Base-by-base conservation (phyloP, 495 filamentous ascomycete species). In the Penicillium flavigenum region DNA sequence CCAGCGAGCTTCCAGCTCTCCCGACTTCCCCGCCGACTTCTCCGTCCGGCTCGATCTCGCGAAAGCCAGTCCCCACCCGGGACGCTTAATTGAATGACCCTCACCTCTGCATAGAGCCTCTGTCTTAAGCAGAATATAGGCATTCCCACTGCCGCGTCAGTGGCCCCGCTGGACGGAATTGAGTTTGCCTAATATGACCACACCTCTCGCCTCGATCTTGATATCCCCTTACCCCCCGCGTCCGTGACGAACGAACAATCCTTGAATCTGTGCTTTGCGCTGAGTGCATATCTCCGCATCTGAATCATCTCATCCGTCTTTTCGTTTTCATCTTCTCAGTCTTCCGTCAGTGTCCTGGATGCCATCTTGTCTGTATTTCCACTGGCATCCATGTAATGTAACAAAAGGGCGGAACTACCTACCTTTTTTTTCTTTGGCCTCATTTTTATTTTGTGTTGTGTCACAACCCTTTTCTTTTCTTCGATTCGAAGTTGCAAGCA, bases 1-100 rank as follows among this genome's bases (percentile, higher is more conserved):
- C 70, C 26, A 56, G 50, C 26, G 61, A 69, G 5, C 70, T 75
- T 16, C 73, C 73, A 1, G 65, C 71, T 6, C 52, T 72, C 48
- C 72, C 71, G 0, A 48, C 11, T 48, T 61, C 58, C 26, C 17
- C 34, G 26, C 62, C 58, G 5, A 57, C 36, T 27, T 64, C 61
- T 22, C 58, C 60, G 38, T 55, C 60, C 2, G 56, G 47, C 51
- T 60, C 59, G 32, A 63, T 70, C 47, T 56, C 45, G 49, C 59
- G 65, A 56, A 72, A 69, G 64, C 79, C 81, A n/a, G 48, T 68
- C 41, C 45, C 51, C 17, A 10, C 42, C 2, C 51, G 42, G 46
- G 46, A 56, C 19, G 46, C 56, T 39, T 68, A 61, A 52, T 54
- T 58, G 42, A 36, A 48, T 29, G 38, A 56, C 27, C 47, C 49